Conservation (phyloP, 106 monocot genomes). For the Vanilla planifolia region DNA sequence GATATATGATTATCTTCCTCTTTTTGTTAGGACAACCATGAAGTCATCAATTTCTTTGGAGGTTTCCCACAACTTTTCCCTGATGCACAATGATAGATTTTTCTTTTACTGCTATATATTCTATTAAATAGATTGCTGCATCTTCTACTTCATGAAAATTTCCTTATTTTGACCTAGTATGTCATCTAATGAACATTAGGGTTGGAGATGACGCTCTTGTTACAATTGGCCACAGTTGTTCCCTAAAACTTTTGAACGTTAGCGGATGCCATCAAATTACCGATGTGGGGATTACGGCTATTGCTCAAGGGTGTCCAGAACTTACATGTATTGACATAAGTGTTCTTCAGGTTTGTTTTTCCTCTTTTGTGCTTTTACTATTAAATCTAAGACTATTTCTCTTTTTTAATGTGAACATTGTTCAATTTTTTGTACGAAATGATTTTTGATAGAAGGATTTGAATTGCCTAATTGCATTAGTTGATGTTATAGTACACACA, state of each 20-base stretch:
- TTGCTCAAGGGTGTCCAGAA: constrained; percentile 79
- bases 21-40: not conserved
- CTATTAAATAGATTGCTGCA: not conserved
- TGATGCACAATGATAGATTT: not conserved
- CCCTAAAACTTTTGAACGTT: constrained; percentile 64
- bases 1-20: not conserved
- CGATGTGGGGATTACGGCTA: constrained; percentile 66
- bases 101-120: not conserved
- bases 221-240: constrained; percentile 31
- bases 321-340: constrained; percentile 69
- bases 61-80: not conserved
- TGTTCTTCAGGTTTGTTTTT: constrained; percentile 71
- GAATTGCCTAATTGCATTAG: too few species aligned
- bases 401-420: too few species aligned
- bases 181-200: constrained; percentile 17
- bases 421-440: too few species aligned
- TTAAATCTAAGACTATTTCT: too few species aligned
- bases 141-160: not conserved
- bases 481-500: too few species aligned
- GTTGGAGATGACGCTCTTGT: constrained; percentile 28
- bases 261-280: constrained; percentile 80
- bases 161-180: constrained; percentile 2
- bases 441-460: too few species aligned
- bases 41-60: not conserved
- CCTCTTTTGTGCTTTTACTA: constrained; percentile 12